Evolutionary conservation across 331 rosid species (phyloP), one percentile per base, ranked within the genome.

Genomic region (Stylosanthes scabra): DNA sequence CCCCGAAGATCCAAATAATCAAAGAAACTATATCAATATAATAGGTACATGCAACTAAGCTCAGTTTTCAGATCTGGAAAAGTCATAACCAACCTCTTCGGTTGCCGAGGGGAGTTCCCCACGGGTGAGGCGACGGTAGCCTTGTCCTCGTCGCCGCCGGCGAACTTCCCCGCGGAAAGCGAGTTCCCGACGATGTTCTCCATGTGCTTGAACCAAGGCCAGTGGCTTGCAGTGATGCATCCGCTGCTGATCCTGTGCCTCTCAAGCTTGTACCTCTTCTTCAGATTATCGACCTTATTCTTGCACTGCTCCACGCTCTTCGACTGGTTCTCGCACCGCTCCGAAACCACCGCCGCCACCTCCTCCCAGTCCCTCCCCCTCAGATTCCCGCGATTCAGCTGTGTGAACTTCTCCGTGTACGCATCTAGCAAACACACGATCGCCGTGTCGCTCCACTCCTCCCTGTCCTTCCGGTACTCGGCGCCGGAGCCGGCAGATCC

Each of bases 201-300:
- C 96, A 95, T 88, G 63, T 87, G 86, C 85, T 90, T 90, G 69
- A 87, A 95, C 99, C 99, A 95, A 70, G 96, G 99, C 99, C 99
- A 91, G 60, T 90, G 97, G 63, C 93, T 91, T 8, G 74, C 66
- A 7, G 97, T 85, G 34, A 88, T 70, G 76, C 93, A 85, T 12
- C 93, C 95, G 78, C 71, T 90, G 72, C 14, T 95, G 91, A 91
- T 92, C 82, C 97, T 88, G 11, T 95, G 97, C 70, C 91, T 80
- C 84, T 95, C 97, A 42, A 95, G 79, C 79, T 91, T 94, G 75
- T 94, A 94, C 83, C 99, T 76, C 86, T 94, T 91, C 86, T 94
- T 94, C 73, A 95, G 72, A 71, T 95, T 95, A 77, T 95, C 97
- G 3, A 95, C 97, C 78, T 90, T 95, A 64, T 95, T 91, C 93